phyloP scores from a whole-genome alignment of 768 basidiomycete species.

The Tremella mesenterica region DNA sequence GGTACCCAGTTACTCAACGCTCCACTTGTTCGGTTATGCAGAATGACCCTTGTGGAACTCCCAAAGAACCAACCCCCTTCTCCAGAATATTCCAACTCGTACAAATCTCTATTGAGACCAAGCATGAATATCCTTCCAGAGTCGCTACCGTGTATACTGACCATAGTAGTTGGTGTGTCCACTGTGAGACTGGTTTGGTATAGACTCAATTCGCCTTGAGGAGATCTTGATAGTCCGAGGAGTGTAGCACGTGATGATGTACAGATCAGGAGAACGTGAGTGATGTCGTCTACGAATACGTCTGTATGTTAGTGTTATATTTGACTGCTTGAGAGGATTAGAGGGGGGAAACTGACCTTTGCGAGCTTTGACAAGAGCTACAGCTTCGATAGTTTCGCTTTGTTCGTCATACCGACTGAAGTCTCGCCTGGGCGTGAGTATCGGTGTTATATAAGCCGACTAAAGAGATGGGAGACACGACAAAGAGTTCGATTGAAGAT shows the following conservation, averaged over 20 bases:
- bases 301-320: too few relatives aligned
- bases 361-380: constrained; percentile 70
- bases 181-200: constrained; percentile 76
- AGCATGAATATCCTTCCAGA: constrained; percentile 88
- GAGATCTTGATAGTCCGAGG: constrained; percentile 58
- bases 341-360: constrained; percentile 20
- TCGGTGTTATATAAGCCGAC: too few relatives aligned
- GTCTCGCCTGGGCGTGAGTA: constrained; percentile 56
- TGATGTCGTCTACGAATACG: constrained; percentile 89
- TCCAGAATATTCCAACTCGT: constrained; percentile 85
- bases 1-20: constrained; percentile 71
- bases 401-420: constrained; percentile 87
- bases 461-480: too few relatives aligned
- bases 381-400: constrained; percentile 77
- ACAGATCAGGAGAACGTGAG: constrained; percentile 77
- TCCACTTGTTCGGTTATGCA: constrained; percentile 79
- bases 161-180: constrained; percentile 58
- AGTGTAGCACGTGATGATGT: constrained; percentile 75
- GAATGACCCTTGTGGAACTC: constrained; percentile 61
- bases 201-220: constrained; percentile 69
- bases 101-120: constrained; percentile 71
- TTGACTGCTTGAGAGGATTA: too few relatives aligned
- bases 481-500: too few relatives aligned
- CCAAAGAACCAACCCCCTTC: constrained; percentile 74
- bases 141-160: constrained; percentile 64